These are phyloP conservation scores for Suillus weaverae DNA, from an alignment of 768 basidiomycete species.

Conservation along the genomic window DNA sequence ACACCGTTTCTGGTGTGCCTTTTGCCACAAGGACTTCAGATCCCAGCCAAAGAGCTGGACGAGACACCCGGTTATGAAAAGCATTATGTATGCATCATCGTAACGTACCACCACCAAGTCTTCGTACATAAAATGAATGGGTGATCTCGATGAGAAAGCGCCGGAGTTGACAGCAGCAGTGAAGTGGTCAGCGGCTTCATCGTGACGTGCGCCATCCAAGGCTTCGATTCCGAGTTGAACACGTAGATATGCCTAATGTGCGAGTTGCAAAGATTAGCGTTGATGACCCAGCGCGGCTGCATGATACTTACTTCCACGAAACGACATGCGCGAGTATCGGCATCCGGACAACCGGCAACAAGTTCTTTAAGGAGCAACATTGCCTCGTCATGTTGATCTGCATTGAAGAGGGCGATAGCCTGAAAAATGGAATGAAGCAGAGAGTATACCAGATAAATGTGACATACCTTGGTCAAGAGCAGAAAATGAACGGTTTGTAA, in stretches of 20 bases:
- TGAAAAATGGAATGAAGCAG: neutral
- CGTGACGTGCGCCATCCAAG: neutral
- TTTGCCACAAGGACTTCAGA: neutral
- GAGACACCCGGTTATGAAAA: neutral
- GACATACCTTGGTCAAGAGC: neutral
- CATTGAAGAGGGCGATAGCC: neutral
- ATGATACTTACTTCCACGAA: too few relatives aligned
- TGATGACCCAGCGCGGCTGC: too few relatives aligned
- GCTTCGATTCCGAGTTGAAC: too few relatives aligned
- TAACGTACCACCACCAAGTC: neutral
- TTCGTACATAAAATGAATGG: neutral
- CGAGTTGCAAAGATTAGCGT: too few relatives aligned
- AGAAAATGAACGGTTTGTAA: neutral
- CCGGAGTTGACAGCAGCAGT: neutral
- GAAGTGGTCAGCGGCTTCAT: neutral
- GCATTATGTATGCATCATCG: neutral
- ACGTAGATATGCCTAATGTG: too few relatives aligned
- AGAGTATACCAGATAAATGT: neutral
- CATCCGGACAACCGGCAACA: neutral
- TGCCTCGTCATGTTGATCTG: neutral
- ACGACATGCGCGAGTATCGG: neutral
- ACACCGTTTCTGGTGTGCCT: neutral
- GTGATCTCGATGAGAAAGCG: neutral
- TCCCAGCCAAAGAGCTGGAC: neutral
- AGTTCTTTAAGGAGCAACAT: neutral